phyloP scores from a whole-genome alignment of 768 basidiomycete species.

The Suillus luteus region DNA sequence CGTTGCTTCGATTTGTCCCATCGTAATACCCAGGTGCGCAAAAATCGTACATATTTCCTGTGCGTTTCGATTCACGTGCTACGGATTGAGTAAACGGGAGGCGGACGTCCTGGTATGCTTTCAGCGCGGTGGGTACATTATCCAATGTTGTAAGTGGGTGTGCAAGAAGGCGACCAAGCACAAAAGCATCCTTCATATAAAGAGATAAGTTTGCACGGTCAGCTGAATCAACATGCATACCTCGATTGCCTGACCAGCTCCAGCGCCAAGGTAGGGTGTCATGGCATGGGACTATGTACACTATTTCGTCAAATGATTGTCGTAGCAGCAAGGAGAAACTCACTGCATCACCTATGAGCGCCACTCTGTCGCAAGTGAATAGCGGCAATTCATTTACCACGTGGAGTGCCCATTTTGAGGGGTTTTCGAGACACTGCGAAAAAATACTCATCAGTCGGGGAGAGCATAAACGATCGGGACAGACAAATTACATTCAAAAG shows the following conservation, averaged over 20 bases:
- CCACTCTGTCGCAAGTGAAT: slow-evolving; percentile 41
- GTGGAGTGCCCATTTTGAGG: slow-evolving; percentile 46
- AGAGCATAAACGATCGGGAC: neutral
- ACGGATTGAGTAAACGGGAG: slow-evolving; percentile 20
- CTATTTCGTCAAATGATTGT: neutral
- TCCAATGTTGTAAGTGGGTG: slow-evolving; percentile 18
- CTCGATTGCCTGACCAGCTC: slow-evolving; percentile 63
- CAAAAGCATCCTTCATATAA: slow-evolving; percentile 21
- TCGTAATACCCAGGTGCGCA: slow-evolving; percentile 14
- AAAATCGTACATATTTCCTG: slow-evolving; percentile 20
- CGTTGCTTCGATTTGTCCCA: slow-evolving; percentile 9
- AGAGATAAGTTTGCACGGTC: neutral
- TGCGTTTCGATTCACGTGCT: slow-evolving; percentile 12
- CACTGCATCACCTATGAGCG: slow-evolving; percentile 12
- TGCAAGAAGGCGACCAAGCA: slow-evolving; percentile 27
- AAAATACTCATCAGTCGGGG: slow-evolving; percentile 9
- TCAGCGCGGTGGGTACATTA: neutral
- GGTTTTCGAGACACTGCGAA: slow-evolving; percentile 33
- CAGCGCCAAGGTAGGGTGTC: slow-evolving; percentile 57
- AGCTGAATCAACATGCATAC: slow-evolving; percentile 20
- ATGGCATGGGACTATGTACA: slow-evolving; percentile 42
- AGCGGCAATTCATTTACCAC: slow-evolving; percentile 38
- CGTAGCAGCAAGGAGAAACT: neutral
- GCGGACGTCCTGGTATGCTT: slow-evolving; percentile 18
- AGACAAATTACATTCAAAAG: slow-evolving; percentile 16